These are phyloP conservation scores for Cryoendolithus antarcticus DNA, from an alignment of 2,329 filamentous ascomycete species.

Conservation along the genomic window DNA sequence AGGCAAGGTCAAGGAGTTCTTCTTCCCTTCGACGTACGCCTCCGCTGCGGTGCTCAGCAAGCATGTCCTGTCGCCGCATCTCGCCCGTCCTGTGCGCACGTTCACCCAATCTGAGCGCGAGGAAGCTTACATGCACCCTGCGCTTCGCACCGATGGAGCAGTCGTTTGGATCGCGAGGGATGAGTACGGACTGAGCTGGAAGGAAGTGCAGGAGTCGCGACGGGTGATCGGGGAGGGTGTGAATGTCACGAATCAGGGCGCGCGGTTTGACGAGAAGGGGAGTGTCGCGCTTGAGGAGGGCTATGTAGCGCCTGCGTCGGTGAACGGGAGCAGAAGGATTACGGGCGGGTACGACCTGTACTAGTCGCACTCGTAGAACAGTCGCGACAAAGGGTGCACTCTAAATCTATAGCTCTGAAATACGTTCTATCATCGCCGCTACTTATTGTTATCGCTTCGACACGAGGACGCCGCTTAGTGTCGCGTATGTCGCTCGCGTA, in stretches of 20 bases:
- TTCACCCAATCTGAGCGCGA: slow-evolving; percentile 22
- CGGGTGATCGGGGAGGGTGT: slow-evolving; percentile 21
- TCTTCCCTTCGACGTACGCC: slow-evolving; percentile 10
- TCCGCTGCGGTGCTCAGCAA: slow-evolving; percentile 16
- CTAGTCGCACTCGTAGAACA: too few relatives aligned
- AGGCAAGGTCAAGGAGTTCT: slow-evolving; percentile 12
- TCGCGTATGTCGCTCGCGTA: too few relatives aligned
- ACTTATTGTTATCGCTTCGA: too few relatives aligned
- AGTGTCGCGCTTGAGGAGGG: slow-evolving; percentile 16
- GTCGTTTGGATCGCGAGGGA: slow-evolving; percentile 34
- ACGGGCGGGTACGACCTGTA: too few relatives aligned
- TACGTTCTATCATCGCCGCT: too few relatives aligned
- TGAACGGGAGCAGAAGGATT: too few relatives aligned
- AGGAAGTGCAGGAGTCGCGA: slow-evolving; percentile 26
- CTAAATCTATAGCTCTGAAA: too few relatives aligned
- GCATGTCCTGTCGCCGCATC: slow-evolving; percentile 21
- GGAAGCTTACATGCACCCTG: slow-evolving; percentile 33
- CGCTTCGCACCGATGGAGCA: slow-evolving; percentile 28
- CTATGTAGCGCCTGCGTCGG: too few relatives aligned
- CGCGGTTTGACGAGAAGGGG: slow-evolving; percentile 33
- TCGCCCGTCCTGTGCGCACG: slow-evolving; percentile 17
- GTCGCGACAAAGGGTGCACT: too few relatives aligned
- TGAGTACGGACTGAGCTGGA: slow-evolving; percentile 29
- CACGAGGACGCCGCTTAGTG: too few relatives aligned
- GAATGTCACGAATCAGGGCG: slow-evolving; percentile 31